A percentile compares a stretch with the other conserved stretches of the same genome.
phyloP scores from a whole-genome alignment of 2,329 filamentous ascomycete species.

The Mollisiaceae sp. region DNA sequence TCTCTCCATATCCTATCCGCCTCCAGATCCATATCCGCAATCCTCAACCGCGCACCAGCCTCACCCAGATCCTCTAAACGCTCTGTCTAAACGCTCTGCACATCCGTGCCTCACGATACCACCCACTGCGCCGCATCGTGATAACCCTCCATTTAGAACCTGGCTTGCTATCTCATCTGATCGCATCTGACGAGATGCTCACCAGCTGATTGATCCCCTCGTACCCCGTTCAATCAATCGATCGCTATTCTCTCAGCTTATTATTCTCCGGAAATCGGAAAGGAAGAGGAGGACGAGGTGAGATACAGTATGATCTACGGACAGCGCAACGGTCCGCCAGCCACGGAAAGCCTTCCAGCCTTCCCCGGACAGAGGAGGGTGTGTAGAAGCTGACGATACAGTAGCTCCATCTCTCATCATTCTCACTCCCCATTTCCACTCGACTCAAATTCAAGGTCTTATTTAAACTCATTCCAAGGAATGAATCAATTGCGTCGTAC shows the following conservation, averaged over 20 bases:
- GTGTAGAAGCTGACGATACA: not conserved
- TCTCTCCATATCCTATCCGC: not conserved
- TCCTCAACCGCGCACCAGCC: not conserved
- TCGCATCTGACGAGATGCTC: not conserved
- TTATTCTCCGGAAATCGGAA: not conserved
- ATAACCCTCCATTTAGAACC: conserved; percentile 8
- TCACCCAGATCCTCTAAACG: not conserved
- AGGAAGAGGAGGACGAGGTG: not conserved
- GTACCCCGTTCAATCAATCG: not conserved
- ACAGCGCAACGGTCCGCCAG: conserved; percentile 9
- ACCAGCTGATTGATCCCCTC: not conserved
- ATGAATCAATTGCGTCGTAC: too few species aligned
- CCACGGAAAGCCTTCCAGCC: not conserved
- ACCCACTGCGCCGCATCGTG: not conserved
- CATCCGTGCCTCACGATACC: not conserved
- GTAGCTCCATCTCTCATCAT: not conserved
- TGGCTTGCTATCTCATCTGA: not conserved
- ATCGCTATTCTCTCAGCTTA: not conserved
- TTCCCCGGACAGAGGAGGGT: not conserved
- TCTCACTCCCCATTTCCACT: too few species aligned
- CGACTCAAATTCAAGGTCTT: too few species aligned
- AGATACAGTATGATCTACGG: not conserved
- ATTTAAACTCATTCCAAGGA: too few species aligned
- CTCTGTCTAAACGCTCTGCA: not conserved
- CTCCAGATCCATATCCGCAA: not conserved